Percentiles rank a stretch among this genome's conserved stretches.
These are phyloP conservation scores for Galerina marginata DNA, from an alignment of 768 basidiomycete genomes.

Conservation along the genomic window DNA sequence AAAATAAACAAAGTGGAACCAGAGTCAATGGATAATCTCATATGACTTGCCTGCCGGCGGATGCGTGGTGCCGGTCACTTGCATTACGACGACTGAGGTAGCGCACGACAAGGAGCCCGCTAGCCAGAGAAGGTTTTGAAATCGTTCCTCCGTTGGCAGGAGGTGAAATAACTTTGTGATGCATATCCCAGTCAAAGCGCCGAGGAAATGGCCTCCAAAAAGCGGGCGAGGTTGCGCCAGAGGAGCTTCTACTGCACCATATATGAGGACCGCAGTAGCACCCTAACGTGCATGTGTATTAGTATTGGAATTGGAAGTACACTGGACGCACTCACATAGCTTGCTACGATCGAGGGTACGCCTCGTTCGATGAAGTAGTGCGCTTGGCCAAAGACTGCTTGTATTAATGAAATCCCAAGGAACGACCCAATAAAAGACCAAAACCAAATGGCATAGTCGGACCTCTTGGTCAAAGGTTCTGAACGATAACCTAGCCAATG, in stretches of 20 bases:
- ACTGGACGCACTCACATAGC: conserved; percentile 43
- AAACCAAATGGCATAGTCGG: conserved; percentile 46
- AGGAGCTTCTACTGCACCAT: conserved; percentile 57
- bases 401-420: conserved; percentile 52
- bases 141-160: conserved; percentile 46
- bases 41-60: conserved; percentile 52
- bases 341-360: conserved; percentile 53
- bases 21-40: not conserved
- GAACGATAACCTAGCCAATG: conserved; percentile 53
- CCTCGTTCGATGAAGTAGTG: conserved; percentile 50
- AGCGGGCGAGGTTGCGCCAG: conserved; percentile 58
- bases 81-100: conserved; percentile 51
- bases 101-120: conserved; percentile 52
- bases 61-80: conserved; percentile 55
- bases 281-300: conserved; percentile 39
- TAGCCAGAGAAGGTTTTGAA: conserved; percentile 53
- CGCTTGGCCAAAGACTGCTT: conserved; percentile 53
- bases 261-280: conserved; percentile 59
- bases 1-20: not conserved
- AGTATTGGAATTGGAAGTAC: not conserved
- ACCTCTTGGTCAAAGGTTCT: conserved; percentile 32
- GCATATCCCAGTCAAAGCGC: conserved; percentile 52
- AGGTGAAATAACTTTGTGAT: conserved; percentile 57
- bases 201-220: conserved; percentile 56
- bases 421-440: conserved; percentile 63